Conservation (phyloP, 2,329 filamentous ascomycete species). For the Colletotrichum sansevieriae region DNA sequence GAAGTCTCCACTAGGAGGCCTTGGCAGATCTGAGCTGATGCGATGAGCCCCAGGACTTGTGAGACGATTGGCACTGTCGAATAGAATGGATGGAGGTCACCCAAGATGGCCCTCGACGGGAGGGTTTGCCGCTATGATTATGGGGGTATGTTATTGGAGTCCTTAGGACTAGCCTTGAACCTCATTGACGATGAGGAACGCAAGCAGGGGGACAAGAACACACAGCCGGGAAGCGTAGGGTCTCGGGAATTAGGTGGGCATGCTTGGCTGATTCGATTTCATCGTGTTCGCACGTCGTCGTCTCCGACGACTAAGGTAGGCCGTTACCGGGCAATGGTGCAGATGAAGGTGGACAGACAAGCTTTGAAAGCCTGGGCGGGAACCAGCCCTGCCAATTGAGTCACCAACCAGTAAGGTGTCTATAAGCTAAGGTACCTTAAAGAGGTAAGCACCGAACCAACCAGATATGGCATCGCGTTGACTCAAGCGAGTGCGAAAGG, state of each 20-base stretch:
- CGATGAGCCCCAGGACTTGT: neutral
- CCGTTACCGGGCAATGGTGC: neutral
- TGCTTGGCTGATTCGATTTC: slow-evolving; percentile 2
- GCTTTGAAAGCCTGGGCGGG: too few species aligned
- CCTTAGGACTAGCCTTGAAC: neutral
- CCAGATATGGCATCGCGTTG: too few species aligned
- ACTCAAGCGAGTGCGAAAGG: slow-evolving; percentile 24
- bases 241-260: neutral
- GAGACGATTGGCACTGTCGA: slow-evolving; percentile 19
- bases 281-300: slow-evolving; percentile 5
- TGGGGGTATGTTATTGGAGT: neutral
- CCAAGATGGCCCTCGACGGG: neutral
- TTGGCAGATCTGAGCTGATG: neutral
- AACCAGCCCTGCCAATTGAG: too few species aligned
- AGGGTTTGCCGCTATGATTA: neutral
- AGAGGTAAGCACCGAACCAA: too few species aligned
- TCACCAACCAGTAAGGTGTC: too few species aligned
- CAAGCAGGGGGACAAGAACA: neutral
- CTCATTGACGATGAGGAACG: neutral
- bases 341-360: too few species aligned
- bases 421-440: too few species aligned
- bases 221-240: neutral
- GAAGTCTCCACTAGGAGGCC: neutral
- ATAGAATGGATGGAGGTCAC: neutral
- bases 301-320: neutral